phyloP scores from a whole-genome alignment of 805 yeast genomes.

The Barnettozyma siamensis region DNA sequence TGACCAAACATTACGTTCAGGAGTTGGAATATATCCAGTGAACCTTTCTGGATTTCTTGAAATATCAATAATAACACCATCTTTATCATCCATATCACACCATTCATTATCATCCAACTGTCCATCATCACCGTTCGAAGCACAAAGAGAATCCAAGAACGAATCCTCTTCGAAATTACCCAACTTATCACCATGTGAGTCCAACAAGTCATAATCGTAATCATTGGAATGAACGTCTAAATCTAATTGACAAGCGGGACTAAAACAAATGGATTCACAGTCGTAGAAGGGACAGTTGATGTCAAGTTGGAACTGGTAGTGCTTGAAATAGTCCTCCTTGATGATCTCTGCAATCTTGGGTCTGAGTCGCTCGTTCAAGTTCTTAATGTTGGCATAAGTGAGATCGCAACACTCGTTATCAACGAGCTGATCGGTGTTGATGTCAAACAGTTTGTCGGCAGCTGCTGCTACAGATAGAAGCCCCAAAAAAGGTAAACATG shows the following conservation, averaged over 20 bases:
- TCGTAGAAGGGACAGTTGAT: constrained; percentile 82
- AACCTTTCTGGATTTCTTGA: constrained; percentile 90
- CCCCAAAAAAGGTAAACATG: neutral
- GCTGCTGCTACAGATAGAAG: constrained; percentile 6
- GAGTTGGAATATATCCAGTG: constrained; percentile 93
- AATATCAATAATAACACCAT: constrained; percentile 80
- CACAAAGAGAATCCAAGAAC: constrained; percentile 34
- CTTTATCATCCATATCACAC: constrained; percentile 62
- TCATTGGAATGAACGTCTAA: constrained; percentile 25
- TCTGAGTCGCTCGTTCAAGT: constrained; percentile 45
- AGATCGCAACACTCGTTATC: constrained; percentile 31
- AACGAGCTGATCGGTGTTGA: constrained; percentile 15
- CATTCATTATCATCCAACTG: constrained; percentile 53
- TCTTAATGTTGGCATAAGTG: constrained; percentile 43
- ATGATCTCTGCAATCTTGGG: constrained; percentile 55
- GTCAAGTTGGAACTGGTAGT: constrained; percentile 66
- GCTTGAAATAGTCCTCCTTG: constrained; percentile 75
- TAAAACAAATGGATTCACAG: constrained; percentile 41
- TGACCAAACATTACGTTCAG: constrained; percentile 87
- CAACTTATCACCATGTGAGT: constrained; percentile 38
- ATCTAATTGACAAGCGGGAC: constrained; percentile 25
- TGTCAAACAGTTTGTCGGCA: constrained; percentile 12
- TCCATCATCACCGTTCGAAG: constrained; percentile 20
- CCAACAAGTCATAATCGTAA: constrained; percentile 21
- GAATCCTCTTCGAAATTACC: constrained; percentile 32